A percentile compares a stretch with the other conserved stretches of the same genome.
phyloP scores from a whole-genome alignment of 257 asterid genomes.

The Solanum virginianum region DNA sequence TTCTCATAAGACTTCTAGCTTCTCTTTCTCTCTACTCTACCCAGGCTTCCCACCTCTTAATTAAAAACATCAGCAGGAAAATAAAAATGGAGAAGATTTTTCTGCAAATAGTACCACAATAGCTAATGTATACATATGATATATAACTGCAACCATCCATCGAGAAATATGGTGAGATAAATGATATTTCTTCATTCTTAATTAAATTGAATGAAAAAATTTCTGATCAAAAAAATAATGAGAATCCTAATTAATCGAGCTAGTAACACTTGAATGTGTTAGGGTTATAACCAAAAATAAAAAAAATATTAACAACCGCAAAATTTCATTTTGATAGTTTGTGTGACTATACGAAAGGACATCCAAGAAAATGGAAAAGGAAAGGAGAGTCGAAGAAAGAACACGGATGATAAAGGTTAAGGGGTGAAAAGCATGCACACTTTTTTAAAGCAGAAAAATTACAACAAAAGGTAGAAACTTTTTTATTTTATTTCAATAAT shows the following conservation, averaged over 20 bases:
- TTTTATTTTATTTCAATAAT: not conserved
- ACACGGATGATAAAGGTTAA: not conserved
- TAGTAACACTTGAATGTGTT: not conserved
- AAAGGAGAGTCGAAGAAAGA: not conserved
- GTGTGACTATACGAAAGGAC: not conserved
- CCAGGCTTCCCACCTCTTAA: no score
- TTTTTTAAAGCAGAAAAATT: not conserved
- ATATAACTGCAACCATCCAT: no score
- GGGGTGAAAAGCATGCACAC: not conserved
- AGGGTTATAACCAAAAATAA: not conserved
- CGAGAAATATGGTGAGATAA: not conserved
- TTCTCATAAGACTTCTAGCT: no score
- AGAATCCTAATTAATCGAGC: not conserved
- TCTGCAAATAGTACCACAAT: no score
- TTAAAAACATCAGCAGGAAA: no score
- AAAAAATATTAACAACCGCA: not conserved
- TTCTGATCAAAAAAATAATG: accelerated
- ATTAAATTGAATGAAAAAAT: not conserved
- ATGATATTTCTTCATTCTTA: not conserved
- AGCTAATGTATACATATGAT: no score
- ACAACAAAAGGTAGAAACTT: not conserved
- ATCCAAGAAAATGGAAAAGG: not conserved
- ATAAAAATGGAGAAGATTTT: no score
- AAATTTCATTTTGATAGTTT: not conserved
- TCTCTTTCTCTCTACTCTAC: no score